Conservation (phyloP, 495 filamentous ascomycete genomes). For the Xanthoparmelia taractica region DNA sequence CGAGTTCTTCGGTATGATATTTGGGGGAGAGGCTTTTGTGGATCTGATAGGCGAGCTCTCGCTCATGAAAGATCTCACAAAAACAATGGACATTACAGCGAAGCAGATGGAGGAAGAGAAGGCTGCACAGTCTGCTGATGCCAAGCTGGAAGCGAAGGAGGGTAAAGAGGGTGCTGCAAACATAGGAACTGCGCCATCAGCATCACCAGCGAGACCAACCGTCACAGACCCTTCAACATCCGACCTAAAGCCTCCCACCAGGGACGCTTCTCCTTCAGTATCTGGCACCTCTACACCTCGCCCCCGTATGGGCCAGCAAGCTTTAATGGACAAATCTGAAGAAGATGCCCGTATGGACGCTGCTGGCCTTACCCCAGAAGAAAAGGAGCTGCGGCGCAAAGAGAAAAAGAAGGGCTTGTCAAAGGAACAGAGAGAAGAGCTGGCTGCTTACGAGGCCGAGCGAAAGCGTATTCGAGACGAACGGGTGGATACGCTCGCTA, state of each 20-base stretch:
- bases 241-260: conserved; percentile 23
- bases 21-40: conserved; percentile 90
- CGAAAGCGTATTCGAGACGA: conserved; percentile 79
- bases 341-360: conserved; percentile 69
- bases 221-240: conserved; percentile 27
- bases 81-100: conserved; percentile 86
- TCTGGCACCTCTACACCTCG: conserved; percentile 62
- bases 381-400: conserved; percentile 68
- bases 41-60: conserved; percentile 89
- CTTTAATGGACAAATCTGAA: conserved; percentile 82
- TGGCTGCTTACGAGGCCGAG: conserved; percentile 81
- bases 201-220: conserved; percentile 18
- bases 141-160: conserved; percentile 41
- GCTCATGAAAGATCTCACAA: conserved; percentile 83
- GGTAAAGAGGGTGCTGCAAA: conserved; percentile 25
- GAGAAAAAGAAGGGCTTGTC: conserved; percentile 85
- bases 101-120: conserved; percentile 57
- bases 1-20: conserved; percentile 98
- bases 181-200: conserved; percentile 22
- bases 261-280: conserved; percentile 13
- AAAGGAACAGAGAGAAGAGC: conserved; percentile 84
- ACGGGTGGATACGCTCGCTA: conserved; percentile 71
- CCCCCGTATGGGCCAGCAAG: conserved; percentile 62
- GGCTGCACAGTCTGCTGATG: conserved; percentile 45
- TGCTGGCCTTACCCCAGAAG: conserved; percentile 63